A percentile compares a stretch with the other conserved stretches of the same genome.
Conservation (phyloP, 306 rosid genomes). For the Myrica gale region DNA sequence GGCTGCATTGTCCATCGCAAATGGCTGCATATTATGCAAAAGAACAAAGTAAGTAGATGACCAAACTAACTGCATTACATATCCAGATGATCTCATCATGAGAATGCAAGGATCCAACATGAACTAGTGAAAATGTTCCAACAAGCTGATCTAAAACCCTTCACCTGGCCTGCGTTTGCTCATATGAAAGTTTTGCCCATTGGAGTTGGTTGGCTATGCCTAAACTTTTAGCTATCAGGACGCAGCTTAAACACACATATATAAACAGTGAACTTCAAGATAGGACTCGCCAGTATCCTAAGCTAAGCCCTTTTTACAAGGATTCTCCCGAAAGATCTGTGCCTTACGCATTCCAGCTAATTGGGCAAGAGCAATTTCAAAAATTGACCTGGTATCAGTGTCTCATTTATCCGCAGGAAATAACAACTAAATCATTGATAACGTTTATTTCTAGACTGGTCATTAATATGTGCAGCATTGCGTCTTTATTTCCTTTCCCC, state of each 20-base stretch:
- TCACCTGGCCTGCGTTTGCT: not conserved
- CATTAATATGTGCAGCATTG: not conserved
- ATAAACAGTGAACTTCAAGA: not conserved
- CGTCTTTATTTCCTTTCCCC: not conserved
- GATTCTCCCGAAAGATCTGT: not conserved
- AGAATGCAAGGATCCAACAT: not conserved
- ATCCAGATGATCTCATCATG: not conserved
- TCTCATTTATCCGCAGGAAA: constrained; percentile 6
- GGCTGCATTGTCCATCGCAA: constrained; percentile 98
- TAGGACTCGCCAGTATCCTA: not conserved
- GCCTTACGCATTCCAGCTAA: not conserved
- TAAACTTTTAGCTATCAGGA: not conserved
- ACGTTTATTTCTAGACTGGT: not conserved
- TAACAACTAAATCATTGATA: not conserved
- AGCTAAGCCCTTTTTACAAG: not conserved
- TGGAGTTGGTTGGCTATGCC: not conserved
- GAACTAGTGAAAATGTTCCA: not conserved
- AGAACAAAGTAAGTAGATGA: constrained; percentile 3
- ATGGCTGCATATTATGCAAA: constrained; percentile 59
- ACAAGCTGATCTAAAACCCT: not conserved
- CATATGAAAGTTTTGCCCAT: not conserved
- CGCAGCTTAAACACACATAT: not conserved
- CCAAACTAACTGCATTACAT: not conserved
- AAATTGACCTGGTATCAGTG: not conserved
- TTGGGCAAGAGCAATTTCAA: not conserved